Conservation (phyloP, 2,329 filamentous ascomycete species). For the Meredithiella fracta region DNA sequence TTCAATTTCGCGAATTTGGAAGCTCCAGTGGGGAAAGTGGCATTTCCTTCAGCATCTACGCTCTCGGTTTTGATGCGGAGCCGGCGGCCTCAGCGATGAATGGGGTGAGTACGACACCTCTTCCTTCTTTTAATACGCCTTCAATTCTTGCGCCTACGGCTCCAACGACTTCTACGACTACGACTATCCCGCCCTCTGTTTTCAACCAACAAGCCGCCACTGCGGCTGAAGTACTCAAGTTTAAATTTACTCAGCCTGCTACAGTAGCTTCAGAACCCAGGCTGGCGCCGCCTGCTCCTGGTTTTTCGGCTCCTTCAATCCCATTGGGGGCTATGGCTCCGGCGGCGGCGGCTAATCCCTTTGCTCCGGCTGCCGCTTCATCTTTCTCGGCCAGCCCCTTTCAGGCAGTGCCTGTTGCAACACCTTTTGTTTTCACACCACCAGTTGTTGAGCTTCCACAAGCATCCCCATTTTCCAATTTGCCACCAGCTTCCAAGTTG, state of each 20-base stretch:
- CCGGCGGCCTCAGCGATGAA: too few relatives aligned
- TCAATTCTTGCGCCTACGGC: background rate
- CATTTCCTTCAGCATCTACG: too few relatives aligned
- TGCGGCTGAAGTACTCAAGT: background rate
- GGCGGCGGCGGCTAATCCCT: background rate
- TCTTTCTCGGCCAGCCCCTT: background rate
- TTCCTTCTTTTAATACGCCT: background rate
- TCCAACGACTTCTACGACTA: background rate
- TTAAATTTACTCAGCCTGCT: background rate
- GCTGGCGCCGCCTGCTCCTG: background rate
- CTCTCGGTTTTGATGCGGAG: too few relatives aligned
- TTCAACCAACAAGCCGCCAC: background rate
- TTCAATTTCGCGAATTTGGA: background rate
- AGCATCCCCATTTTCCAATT: background rate
- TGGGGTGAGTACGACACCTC: background rate
- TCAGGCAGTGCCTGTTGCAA: background rate
- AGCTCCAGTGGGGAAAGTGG: too few relatives aligned
- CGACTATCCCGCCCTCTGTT: background rate
- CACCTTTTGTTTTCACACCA: background rate
- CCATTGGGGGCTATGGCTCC: background rate
- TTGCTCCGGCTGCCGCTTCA: background rate
- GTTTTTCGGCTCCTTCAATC: background rate
- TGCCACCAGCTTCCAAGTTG: constrained; percentile 7
- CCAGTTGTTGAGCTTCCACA: too few relatives aligned
- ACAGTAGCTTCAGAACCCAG: background rate